phyloP scores from a whole-genome alignment of 2,329 filamentous ascomycete genomes.

The Fusarium sp. region DNA sequence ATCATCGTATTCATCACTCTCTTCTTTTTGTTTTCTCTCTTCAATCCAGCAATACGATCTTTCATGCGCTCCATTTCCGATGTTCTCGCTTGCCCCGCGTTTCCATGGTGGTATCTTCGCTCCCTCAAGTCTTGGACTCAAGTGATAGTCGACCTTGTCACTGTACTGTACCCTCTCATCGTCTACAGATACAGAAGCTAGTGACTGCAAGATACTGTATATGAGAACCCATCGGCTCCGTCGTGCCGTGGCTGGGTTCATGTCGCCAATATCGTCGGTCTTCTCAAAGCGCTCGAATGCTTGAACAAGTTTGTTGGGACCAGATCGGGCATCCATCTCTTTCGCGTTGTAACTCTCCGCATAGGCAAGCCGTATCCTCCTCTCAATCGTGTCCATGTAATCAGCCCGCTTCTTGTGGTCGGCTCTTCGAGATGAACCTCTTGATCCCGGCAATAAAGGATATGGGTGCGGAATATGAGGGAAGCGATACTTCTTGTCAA shows the following conservation, averaged over 20 bases:
- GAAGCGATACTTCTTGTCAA: constrained; percentile 70
- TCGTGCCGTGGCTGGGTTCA: constrained; percentile 66
- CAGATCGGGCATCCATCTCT: constrained; percentile 60
- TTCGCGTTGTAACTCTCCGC: constrained; percentile 70
- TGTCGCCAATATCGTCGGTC: constrained; percentile 59
- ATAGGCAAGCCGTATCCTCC: constrained; percentile 66
- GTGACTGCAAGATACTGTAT: constrained; percentile 69
- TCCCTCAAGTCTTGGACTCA: constrained; percentile 62
- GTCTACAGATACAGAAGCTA: constrained; percentile 69
- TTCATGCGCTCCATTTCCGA: constrained; percentile 58
- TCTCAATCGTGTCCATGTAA: constrained; percentile 52
- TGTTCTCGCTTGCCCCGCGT: constrained; percentile 15
- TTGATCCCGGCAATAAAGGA: constrained; percentile 69
- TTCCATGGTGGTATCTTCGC: constrained; percentile 65
- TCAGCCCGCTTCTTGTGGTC: constrained; percentile 46
- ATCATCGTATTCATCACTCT: constrained; percentile 8
- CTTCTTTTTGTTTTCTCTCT: constrained; percentile 45
- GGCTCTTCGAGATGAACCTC: constrained; percentile 49
- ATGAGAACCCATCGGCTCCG: constrained; percentile 71
- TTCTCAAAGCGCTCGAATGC: constrained; percentile 68
- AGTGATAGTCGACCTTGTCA: constrained; percentile 66
- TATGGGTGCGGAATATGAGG: constrained; percentile 76
- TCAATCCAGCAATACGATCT: constrained; percentile 65
- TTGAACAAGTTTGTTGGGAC: constrained; percentile 65
- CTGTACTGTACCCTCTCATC: constrained; percentile 63